Percentiles rank a stretch among this genome's conserved stretches.
These are phyloP conservation scores for Rhypophila decipiens DNA, from an alignment of 495 filamentous ascomycete species.

Conservation along the genomic window DNA sequence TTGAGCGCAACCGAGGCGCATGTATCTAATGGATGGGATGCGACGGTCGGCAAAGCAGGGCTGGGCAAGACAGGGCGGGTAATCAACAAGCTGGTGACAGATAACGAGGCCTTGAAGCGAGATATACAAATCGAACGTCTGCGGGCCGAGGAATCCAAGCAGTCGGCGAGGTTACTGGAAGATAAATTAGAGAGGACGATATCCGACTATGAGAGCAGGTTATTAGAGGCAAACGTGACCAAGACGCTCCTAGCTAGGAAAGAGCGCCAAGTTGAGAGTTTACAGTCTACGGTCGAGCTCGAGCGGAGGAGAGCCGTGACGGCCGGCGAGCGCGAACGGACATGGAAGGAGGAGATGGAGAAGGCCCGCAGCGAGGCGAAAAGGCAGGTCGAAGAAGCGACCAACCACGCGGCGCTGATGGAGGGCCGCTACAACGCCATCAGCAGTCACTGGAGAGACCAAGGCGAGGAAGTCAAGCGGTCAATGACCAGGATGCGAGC, in stretches of 20 bases:
- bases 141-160: slow-evolving; percentile 65
- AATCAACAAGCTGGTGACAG: slow-evolving; percentile 81
- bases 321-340: slow-evolving; percentile 54
- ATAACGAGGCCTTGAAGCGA: slow-evolving; percentile 77
- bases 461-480: slow-evolving; percentile 53
- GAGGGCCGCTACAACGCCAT: slow-evolving; percentile 68
- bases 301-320: slow-evolving; percentile 58
- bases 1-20: slow-evolving; percentile 14
- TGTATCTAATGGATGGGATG: slow-evolving; percentile 51
- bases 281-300: slow-evolving; percentile 57
- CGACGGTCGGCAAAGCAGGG: slow-evolving; percentile 69
- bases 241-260: slow-evolving; percentile 66
- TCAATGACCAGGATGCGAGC: slow-evolving; percentile 48
- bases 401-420: slow-evolving; percentile 46
- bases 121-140: slow-evolving; percentile 70
- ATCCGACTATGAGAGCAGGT: slow-evolving; percentile 58
- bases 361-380: slow-evolving; percentile 54
- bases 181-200: slow-evolving; percentile 64
- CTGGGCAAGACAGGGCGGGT: slow-evolving; percentile 90
- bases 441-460: slow-evolving; percentile 55
- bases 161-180: slow-evolving; percentile 65
- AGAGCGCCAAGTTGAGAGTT: slow-evolving; percentile 71
- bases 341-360: slow-evolving; percentile 57
- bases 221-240: slow-evolving; percentile 64
- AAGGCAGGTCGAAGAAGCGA: slow-evolving; percentile 56